Base-by-base conservation (phyloP, 169 alveolate genomes). In the Plasmodium gaboni region DNA sequence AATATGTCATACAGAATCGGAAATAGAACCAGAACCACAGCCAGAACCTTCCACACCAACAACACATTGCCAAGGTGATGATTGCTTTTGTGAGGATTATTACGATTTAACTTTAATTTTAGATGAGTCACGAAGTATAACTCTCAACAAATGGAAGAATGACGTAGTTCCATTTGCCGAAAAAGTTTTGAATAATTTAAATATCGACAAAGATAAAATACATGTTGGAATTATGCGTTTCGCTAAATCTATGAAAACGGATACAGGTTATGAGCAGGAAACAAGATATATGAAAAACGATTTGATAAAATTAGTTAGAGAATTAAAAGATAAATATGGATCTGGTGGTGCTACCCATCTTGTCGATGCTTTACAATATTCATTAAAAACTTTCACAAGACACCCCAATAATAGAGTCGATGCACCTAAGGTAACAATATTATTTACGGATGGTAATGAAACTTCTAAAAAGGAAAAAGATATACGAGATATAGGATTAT, bases 171-270 rank as follows among this genome's bases (percentile, higher is more conserved):
- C 88, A 44, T 74, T 74, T 74, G 73, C 88, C 60, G 88, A 61
- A 74, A 59, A 74, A 32, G 51, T 74, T 61, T 10, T 74, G 63
- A 61, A 26, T 61, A 74, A 59, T 74, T 74, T 74, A 53, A 74
- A 74, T 50, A 61, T 74, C 44, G 26, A 63, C 42, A 74, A 74
- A 60, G 71, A 74, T 61, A 74, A 74, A 26, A 46, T 74, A 74
- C 88, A 74, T 65, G 64, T 74, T 17, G 88, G 88, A 63, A 61
- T 74, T 74, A 74, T 74, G 73, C 88, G 88, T 74, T 74, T 74
- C 63, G 28, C 88, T 6, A 32, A 19, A 17, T 4, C 26, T 9
- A 65, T 61, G 63, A 17, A 17, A 74, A 68, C 57, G 44, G 88
- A 74, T 74, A 73, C 59, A 60, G 44, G 73, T 74, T 74, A 74